Evolutionary conservation across 2,329 filamentous ascomycete genomes (phyloP).

Genomic region (Rugonectria rugulosa): DNA sequence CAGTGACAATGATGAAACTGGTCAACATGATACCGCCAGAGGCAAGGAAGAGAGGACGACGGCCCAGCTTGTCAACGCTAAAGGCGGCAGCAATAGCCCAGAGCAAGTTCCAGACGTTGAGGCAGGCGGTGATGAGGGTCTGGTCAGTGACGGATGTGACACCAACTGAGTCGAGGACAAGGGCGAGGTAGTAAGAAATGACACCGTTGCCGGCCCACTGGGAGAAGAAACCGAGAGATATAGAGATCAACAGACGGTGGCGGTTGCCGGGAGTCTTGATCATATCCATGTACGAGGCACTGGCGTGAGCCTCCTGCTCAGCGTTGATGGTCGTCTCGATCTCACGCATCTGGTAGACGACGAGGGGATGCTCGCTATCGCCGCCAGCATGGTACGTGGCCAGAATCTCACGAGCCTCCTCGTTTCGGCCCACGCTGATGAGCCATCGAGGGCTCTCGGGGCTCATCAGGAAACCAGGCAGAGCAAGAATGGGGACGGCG

Average conservation of each 20-base stretch:
- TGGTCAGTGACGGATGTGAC: constrained; percentile 47
- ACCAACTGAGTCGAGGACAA: constrained; percentile 48
- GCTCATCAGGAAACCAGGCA: constrained; percentile 43
- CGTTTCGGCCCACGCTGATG: constrained; percentile 41
- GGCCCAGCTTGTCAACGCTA: constrained; percentile 50
- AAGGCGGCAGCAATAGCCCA: constrained; percentile 46
- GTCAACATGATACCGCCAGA: constrained; percentile 46
- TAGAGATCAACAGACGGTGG: constrained; percentile 28
- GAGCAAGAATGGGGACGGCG: constrained; percentile 23
- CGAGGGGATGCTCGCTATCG: constrained; percentile 45
- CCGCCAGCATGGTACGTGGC: constrained; percentile 50
- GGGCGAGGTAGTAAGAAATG: constrained; percentile 48
- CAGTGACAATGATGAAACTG: constrained; percentile 50
- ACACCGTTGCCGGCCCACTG: constrained; percentile 44
- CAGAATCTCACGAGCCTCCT: constrained; percentile 47
- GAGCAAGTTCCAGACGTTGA: constrained; percentile 50
- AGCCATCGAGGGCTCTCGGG: constrained; percentile 46
- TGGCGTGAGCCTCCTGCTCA: constrained; percentile 33
- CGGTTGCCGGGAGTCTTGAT: constrained; percentile 27
- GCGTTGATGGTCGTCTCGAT: constrained; percentile 46
- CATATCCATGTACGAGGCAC: constrained; percentile 27
- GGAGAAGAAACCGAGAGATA: constrained; percentile 40
- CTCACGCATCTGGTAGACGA: constrained; percentile 48
- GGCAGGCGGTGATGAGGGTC: constrained; percentile 50
- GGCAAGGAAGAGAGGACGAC: constrained; percentile 50